Conservation (phyloP, 805 yeast species). For the Candida stauntonica region DNA sequence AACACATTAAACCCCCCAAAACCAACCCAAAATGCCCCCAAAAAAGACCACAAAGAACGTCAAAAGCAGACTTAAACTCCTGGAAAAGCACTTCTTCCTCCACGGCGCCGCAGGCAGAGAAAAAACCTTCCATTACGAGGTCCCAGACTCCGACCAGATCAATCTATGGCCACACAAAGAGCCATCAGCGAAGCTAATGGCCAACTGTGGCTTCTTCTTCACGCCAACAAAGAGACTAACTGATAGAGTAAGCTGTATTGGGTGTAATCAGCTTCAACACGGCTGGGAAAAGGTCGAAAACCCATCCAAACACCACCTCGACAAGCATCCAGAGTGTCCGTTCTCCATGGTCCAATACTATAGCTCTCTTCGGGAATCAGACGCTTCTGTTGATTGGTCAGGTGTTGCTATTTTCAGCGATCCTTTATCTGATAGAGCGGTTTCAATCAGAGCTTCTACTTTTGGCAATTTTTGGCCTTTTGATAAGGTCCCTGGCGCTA, state of each 20-base stretch:
- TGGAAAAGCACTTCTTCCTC: conserved; percentile 11
- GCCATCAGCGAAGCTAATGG: conserved; percentile 38
- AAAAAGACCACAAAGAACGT: conserved; percentile 6
- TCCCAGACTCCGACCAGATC: conserved; percentile 13
- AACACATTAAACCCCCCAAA: no score
- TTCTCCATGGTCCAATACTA: conserved; percentile 25
- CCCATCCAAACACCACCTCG: conserved; percentile 44
- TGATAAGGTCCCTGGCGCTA: conserved; percentile 34
- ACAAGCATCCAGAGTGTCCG: conserved; percentile 31
- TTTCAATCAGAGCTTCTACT: conserved; percentile 34
- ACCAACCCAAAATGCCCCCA: conserved; percentile 9
- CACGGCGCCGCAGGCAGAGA: conserved; percentile 12
- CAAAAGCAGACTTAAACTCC: conserved; percentile 3
- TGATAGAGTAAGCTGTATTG: conserved; percentile 55
- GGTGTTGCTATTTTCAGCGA: conserved; percentile 27
- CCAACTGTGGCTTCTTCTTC: conserved; percentile 58
- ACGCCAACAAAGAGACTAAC: conserved; percentile 46
- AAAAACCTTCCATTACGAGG: conserved; percentile 14
- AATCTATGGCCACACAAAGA: conserved; percentile 25
- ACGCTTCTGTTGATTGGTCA: conserved; percentile 19
- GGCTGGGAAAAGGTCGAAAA: conserved; percentile 54
- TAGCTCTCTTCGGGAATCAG: conserved; percentile 21
- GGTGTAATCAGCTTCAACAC: conserved; percentile 50
- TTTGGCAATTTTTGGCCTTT: conserved; percentile 46
- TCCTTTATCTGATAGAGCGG: conserved; percentile 31